Evolutionary conservation across 2,329 filamentous ascomycete species (phyloP).

Genomic region (Trichoderma sp.): DNA sequence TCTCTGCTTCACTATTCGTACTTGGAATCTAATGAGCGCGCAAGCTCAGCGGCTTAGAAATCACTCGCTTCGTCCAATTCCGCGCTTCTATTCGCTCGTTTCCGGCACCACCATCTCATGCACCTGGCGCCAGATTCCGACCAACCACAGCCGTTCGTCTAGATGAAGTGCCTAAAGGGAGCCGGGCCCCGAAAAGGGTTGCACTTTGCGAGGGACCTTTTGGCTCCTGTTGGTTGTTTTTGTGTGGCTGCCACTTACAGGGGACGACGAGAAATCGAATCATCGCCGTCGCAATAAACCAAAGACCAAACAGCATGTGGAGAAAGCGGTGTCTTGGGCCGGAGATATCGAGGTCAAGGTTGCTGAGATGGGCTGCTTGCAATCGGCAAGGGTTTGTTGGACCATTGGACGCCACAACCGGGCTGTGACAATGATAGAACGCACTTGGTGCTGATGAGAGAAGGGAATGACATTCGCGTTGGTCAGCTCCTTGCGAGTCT

Average conservation of each 20-base stretch:
- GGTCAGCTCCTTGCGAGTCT: background rate
- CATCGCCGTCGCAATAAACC: background rate
- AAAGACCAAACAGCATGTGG: background rate
- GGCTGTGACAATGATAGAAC: slow-evolving; percentile 2
- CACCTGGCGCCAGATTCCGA: slow-evolving; percentile 4
- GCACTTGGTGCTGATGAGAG: background rate
- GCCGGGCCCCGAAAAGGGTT: background rate
- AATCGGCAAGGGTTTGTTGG: slow-evolving; percentile 16
- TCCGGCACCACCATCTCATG: background rate
- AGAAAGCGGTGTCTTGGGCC: background rate
- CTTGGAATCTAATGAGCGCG: background rate
- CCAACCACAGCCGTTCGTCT: background rate
- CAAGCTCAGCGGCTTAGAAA: background rate
- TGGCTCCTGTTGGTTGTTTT: background rate
- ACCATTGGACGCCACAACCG: background rate
- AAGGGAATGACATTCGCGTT: background rate
- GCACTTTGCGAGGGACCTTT: slow-evolving; percentile 1
- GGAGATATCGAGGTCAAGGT: background rate
- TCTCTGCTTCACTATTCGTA: background rate
- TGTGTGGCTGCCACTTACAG: background rate
- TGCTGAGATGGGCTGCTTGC: slow-evolving; percentile 3
- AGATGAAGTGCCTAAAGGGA: background rate
- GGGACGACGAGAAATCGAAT: background rate
- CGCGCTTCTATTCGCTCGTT: slow-evolving; percentile 9
- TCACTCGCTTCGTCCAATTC: slow-evolving; percentile 5